Evolutionary conservation across 148 eudicot genomes (phyloP), one percentile per base, ranked within the genome.

Genomic region (Polygonum maritimum): DNA sequence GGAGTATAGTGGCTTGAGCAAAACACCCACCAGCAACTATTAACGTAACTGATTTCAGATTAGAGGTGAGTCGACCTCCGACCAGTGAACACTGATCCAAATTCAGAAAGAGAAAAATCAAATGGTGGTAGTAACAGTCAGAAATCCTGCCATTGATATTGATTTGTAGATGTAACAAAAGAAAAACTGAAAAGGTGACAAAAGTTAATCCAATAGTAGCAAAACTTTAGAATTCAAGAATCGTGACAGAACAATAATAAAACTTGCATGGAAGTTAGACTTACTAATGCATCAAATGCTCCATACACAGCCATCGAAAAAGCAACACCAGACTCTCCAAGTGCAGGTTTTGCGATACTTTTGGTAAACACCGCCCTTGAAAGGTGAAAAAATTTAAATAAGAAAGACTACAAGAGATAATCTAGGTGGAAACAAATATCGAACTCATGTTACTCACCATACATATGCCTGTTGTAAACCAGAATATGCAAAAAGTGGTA

Each of bases 391-490:
- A 49, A 47, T 72, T 22, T 69, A 40, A 75, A 47, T 21, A 41
- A 58, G 75, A 54, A 80, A 47, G 48, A 69, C 47, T 70, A 79
- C n/a, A 52, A 58, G 22, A 63, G 69, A 22, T 31, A 31, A 67
- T 5, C 63, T 57, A 57, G 10, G 19, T 67, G 19, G 16, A 65
- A 67, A 67, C 6, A 35, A 67, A 16, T 15, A 36, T 1, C 0
- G 15, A 15, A 33, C 2, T 36, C 73, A 69, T 54, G 72, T 44
- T 54, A 33, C 60, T 90, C 86, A 95, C 98, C 96, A 92, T 18
- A 95, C 97, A 90, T 92, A 95, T 82, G 96, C 97, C 82, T 95
- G 98, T 79, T 95, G 98, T 76, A 95, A 82, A 83, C 98, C 98
- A 38, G 98, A 95, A 84, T 92, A 95, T 51, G 94, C 97, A 81